Percentiles rank a stretch among this genome's conserved stretches.
Conservation (phyloP, 2,329 filamentous ascomycete species). For the Ceratocystis cubensis region DNA sequence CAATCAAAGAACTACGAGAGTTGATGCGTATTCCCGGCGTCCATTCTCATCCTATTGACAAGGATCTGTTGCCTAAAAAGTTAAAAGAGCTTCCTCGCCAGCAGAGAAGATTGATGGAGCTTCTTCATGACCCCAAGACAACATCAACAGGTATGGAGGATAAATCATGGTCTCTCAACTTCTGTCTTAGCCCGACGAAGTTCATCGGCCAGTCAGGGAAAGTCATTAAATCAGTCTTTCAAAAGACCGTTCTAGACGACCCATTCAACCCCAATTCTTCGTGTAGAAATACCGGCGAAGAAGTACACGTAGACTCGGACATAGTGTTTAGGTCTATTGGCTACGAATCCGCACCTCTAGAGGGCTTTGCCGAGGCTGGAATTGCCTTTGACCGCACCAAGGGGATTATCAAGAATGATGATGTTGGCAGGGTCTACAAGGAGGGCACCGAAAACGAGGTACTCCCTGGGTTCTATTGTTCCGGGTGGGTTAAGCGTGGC, state of each 20-base stretch:
- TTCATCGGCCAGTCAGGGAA: constrained; percentile 45
- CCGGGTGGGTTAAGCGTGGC: constrained; percentile 91
- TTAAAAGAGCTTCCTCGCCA: constrained; percentile 60
- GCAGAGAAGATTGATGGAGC: constrained; percentile 63
- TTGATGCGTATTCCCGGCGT: constrained; percentile 64
- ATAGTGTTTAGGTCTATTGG: constrained; percentile 89
- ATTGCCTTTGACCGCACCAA: constrained; percentile 63
- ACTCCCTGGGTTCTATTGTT: constrained; percentile 68
- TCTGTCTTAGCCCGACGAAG: constrained; percentile 62
- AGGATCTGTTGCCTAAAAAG: constrained; percentile 53
- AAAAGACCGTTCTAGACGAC: constrained; percentile 44
- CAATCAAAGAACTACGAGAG: constrained; percentile 87
- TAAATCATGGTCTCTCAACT: constrained; percentile 75
- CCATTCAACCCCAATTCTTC: constrained; percentile 41
- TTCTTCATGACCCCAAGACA: constrained; percentile 50
- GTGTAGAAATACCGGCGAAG: constrained; percentile 38
- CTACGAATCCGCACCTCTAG: constrained; percentile 69
- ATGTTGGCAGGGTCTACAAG: constrained; percentile 53
- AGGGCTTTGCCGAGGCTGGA: constrained; percentile 59
- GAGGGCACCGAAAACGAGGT: constrained; percentile 26
- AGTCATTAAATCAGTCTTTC: constrained; percentile 57
- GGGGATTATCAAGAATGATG: constrained; percentile 75
- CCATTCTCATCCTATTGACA: constrained; percentile 56
- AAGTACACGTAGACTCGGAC: constrained; percentile 46
- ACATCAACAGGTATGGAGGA: constrained; percentile 40